Conservation (phyloP, 495 filamentous ascomycete species). For the Neurospora sp. region DNA sequence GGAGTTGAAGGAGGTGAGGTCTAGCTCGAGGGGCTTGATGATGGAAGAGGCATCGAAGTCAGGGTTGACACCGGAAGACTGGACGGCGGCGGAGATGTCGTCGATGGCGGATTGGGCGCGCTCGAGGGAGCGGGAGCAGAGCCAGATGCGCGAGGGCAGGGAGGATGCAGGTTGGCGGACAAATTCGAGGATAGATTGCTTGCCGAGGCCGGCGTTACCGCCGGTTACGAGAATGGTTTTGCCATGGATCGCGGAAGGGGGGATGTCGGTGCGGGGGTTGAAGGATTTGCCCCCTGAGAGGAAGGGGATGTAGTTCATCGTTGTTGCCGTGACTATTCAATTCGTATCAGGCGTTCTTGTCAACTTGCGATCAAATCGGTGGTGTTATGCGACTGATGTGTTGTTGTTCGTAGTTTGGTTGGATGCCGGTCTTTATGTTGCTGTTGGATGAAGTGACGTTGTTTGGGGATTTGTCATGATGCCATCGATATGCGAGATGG, state of each 20-base stretch:
- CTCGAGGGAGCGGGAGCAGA: slow-evolving; percentile 46
- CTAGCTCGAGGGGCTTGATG: slow-evolving; percentile 27
- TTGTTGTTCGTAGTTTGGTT: neutral
- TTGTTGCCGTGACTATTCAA: neutral
- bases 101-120: slow-evolving; percentile 13
- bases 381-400: neutral
- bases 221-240: slow-evolving; percentile 54
- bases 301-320: neutral
- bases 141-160: slow-evolving; percentile 40
- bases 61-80: neutral
- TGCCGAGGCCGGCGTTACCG: slow-evolving; percentile 58
- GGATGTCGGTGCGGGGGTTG: slow-evolving; percentile 45
- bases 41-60: slow-evolving; percentile 1
- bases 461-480: neutral
- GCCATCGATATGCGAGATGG: neutral
- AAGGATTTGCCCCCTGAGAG: slow-evolving; percentile 3
- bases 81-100: slow-evolving; percentile 5
- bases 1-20: slow-evolving; percentile 22
- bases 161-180: slow-evolving; percentile 36
- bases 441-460: neutral
- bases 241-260: slow-evolving; percentile 32
- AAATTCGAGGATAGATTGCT: slow-evolving; percentile 51
- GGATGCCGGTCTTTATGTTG: neutral
- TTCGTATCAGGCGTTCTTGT: neutral
- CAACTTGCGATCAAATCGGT: accelerated